Base-by-base conservation (phyloP, 2,329 filamentous ascomycete genomes). In the Emmonsiellopsis sp. region DNA sequence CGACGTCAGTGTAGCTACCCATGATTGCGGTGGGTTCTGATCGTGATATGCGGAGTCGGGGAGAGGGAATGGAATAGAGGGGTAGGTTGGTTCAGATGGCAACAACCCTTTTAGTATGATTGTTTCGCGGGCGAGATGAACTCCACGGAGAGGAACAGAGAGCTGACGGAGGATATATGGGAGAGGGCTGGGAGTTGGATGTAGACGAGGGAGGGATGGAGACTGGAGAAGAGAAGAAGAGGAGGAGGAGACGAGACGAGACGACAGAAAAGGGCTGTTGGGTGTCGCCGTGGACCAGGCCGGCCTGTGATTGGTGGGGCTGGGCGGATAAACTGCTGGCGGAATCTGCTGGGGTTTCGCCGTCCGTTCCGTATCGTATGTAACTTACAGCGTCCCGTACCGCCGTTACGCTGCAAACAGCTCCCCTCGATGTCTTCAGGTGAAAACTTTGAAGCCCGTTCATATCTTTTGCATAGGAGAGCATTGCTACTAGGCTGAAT, bases 1-100 rank as follows among this genome's bases (percentile, higher is more conserved):
- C 93, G 70, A 85, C 74, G 68, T 97, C 87, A 72, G 81, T 81
- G 82, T 87, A 96, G 36, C 47, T 40, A 74, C 84, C 84, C 92
- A 97, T 97, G 67, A 71, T 82, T 71, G 74, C 72, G 62, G 62
- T 61, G 46, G 56, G 10, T 48, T 34, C n/a, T 27, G 7, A 13
- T 49, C 9, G 21, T 31, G 31, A 31, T 7, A 32, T 32, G 47
- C 47, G 9, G 47, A 40, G 36, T 14, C n/a, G 11, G 31, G 4
- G 11, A 32, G 11, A 4, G 14, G 36, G n/a, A 5, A 2, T 13
- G 27, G 27, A 6, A 10, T 9, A 27, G 17, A 21, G 14, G 11
- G 33, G 21, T n/a, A 36, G 10, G 34, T 31, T 27, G 21, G 21
- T 27, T 27, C 21, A 27, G 21, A 27, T 27, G 21, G 21, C 21